A percentile compares a stretch with the other conserved stretches of the same genome.
phyloP scores from a whole-genome alignment of 2,329 filamentous ascomycete species.

The Lecanicillium sp. region DNA sequence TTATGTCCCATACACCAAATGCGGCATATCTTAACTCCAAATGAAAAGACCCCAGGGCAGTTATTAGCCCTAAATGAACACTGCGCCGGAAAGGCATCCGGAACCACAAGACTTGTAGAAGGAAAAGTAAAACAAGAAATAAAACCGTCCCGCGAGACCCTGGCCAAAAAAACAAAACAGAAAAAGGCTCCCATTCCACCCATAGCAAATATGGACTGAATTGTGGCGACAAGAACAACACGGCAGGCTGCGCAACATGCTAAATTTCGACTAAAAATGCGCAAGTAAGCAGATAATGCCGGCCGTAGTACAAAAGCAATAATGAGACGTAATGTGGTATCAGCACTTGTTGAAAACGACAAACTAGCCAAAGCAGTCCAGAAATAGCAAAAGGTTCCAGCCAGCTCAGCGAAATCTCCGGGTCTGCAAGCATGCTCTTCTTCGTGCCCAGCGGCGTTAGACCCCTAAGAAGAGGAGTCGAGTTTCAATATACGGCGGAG shows the following conservation, averaged over 20 bases:
- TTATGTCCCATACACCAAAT: not conserved
- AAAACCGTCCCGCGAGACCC: not conserved
- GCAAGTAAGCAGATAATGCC: not conserved
- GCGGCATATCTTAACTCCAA: conserved; percentile 1
- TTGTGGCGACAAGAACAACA: conserved; percentile 1
- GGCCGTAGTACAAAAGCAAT: conserved; percentile 3
- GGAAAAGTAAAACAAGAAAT: not conserved
- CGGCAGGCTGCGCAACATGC: not conserved
- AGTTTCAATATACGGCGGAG: conserved; percentile 48
- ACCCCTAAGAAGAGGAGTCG: conserved; percentile 19
- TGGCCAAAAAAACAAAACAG: not conserved
- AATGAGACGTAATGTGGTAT: not conserved
- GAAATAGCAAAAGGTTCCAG: too few relatives aligned
- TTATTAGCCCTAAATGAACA: not conserved
- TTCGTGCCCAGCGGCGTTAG: too few relatives aligned
- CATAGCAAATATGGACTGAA: not conserved
- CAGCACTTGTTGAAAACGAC: not conserved
- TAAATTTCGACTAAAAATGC: not conserved
- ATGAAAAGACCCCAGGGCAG: not conserved
- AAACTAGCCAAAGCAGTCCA: not conserved
- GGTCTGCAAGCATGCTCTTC: conserved; percentile 15
- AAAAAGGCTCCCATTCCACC: not conserved
- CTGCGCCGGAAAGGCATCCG: not conserved
- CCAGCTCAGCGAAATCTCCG: too few relatives aligned
- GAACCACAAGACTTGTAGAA: not conserved